These are phyloP conservation scores for Phylloporus sp. DNA, from an alignment of 1,284 basidiomycete species.

Conservation along the genomic window DNA sequence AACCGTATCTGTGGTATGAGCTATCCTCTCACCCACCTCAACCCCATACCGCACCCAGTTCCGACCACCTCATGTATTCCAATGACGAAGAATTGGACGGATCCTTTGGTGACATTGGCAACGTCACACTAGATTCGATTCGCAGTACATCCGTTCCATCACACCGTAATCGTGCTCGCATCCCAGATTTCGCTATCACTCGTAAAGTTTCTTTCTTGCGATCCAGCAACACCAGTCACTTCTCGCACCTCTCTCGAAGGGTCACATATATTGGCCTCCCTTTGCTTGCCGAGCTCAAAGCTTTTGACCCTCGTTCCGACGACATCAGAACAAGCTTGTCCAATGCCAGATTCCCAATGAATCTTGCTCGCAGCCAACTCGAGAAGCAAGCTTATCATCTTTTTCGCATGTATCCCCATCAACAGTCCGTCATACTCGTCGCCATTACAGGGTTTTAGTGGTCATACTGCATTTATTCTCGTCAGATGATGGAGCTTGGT, in stretches of 20 bases:
- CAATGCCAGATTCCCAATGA: not conserved
- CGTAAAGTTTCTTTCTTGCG: not conserved
- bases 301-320: not conserved
- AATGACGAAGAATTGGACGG: not conserved
- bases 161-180: not conserved
- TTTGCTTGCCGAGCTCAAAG: not conserved
- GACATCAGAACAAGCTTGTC: not conserved
- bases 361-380: not conserved
- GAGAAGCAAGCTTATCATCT: not conserved
- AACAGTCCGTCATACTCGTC: not conserved
- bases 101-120: too few species aligned
- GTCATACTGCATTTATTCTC: not conserved
- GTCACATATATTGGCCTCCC: not conserved
- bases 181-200: constrained; percentile 1
- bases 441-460: not conserved
- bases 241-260: not conserved
- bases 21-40: too few species aligned
- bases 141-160: too few species aligned
- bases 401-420: not conserved
- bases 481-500: not conserved
- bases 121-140: too few species aligned
- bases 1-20: constrained; percentile 1
- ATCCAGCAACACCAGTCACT: not conserved
- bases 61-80: too few species aligned
- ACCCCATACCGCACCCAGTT: too few species aligned